A percentile compares a stretch with the other conserved stretches of the same genome.
Evolutionary conservation across 495 filamentous ascomycete genomes (phyloP).

Genomic region (Aspergillus haitiensis): DNA sequence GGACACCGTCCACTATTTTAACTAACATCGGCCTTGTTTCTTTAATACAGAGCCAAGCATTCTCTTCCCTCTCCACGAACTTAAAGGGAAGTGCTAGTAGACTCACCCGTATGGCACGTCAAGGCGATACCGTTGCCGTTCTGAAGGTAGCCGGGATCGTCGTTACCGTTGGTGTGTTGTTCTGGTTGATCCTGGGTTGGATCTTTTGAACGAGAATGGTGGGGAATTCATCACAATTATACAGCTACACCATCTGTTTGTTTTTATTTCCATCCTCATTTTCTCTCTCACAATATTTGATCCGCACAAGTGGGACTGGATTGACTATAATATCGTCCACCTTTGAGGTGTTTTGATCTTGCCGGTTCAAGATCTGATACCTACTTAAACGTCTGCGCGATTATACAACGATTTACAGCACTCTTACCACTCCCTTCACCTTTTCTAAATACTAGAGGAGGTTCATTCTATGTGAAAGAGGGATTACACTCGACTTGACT

Average conservation of each 20-base stretch:
- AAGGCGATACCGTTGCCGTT: constrained; percentile 86
- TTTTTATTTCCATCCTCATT: not conserved
- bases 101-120: constrained; percentile 87
- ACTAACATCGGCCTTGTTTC: no score
- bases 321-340: not conserved
- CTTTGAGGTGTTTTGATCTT: not conserved
- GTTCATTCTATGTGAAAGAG: no score
- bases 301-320: no score
- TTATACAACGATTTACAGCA: not conserved
- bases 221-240: not conserved
- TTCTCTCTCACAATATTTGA: not conserved
- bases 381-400: not conserved
- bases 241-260: not conserved
- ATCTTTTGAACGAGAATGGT: constrained; percentile 51
- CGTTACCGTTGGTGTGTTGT: constrained; percentile 65
- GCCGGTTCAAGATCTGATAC: constrained; percentile 1
- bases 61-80: constrained; percentile 55
- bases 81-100: constrained; percentile 84
- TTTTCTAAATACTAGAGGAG: no score
- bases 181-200: constrained; percentile 72
- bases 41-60: constrained; percentile 57
- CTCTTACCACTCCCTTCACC: no score
- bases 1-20: no score
- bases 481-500: no score
- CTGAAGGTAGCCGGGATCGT: constrained; percentile 86